Base-by-base conservation (phyloP, 1,139 yeast genomes). In the Hansenula sp. region DNA sequence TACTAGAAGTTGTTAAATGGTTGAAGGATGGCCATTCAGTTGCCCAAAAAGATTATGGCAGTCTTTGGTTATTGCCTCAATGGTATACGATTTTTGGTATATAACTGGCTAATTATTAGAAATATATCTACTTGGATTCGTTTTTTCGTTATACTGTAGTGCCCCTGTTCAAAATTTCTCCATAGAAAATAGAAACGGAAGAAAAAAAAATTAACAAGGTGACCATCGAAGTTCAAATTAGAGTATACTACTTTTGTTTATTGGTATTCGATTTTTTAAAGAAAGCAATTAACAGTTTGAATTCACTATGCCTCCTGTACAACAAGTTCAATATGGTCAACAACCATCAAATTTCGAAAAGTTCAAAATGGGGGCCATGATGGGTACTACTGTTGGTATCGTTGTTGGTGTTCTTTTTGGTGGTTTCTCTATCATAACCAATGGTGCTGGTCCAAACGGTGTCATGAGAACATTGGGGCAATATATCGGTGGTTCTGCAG, bases 401-500 rank as follows among this genome's bases (percentile, higher is more conserved):
- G 94, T 95, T 60, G 90, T 92, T 34, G 98, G 98, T 45, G 86
- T 92, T 39, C 70, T 92, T 52, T 92, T 92, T 61, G 97, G 97
- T 47, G 95, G 96, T 22, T 82, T 87, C 58, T 84, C 97, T 45
- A 85, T 94, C 48, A 67, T 88, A 55, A 94, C 90, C 45, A 82
- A 86, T 51, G 99, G 99, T 14, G 90, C 96, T 16, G 99, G 98
- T n/a, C 97, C 98, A 40, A 86, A 88, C 58, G 99, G 99, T 42
- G 88, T 88, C 45, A 84, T 92, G 82, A 82, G 96, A 68, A 90
- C 97, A 7, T 70, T 94, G 57, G 98, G 98, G 41, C 96, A 90
- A 66, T 92, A 89, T 65, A 90, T 94, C 66, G 82, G 87, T 63
- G 97, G 97, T 40, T 88, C 97, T 6, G 97, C 95, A 13, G 97